A percentile compares a stretch with the other conserved stretches of the same genome.
phyloP scores from a whole-genome alignment of 768 basidiomycete species.

The Rhizopogon salebrosus region DNA sequence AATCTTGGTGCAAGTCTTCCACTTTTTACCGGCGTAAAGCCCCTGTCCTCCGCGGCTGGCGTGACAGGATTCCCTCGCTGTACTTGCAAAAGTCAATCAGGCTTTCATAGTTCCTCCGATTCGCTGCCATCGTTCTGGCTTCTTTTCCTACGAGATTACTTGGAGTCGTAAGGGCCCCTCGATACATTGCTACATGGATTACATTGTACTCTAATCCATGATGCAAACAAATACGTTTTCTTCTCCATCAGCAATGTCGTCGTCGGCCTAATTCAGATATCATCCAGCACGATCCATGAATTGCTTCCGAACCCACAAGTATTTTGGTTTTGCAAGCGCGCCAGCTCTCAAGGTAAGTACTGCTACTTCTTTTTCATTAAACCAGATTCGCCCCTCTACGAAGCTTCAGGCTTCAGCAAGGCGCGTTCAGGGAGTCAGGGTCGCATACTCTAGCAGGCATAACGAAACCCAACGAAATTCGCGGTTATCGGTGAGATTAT shows the following conservation, averaged over 20 bases:
- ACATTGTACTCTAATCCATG: neutral
- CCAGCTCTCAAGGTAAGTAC: neutral
- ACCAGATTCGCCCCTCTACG: neutral
- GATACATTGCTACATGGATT: neutral
- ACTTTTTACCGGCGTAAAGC: neutral
- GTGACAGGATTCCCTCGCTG: neutral
- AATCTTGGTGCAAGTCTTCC: neutral
- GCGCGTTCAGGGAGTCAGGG: slow-evolving; percentile 1
- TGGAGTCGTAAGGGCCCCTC: neutral
- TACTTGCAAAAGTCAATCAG: neutral
- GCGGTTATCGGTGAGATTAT: neutral
- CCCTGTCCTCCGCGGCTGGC: neutral
- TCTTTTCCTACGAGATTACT: too few relatives aligned
- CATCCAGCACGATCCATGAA: too few relatives aligned
- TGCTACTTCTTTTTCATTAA: neutral
- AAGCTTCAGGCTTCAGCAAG: neutral
- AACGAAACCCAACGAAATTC: too few relatives aligned
- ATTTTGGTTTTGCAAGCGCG: too few relatives aligned
- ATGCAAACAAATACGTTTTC: neutral
- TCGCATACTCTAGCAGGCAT: neutral
- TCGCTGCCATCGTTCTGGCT: neutral
- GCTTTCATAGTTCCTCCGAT: neutral
- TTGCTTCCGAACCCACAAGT: neutral
- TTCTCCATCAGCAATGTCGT: neutral
- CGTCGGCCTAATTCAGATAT: neutral